These are phyloP conservation scores for Metschnikowia chrysomelidarum DNA, from an alignment of 805 yeast genomes.

Conservation along the genomic window DNA sequence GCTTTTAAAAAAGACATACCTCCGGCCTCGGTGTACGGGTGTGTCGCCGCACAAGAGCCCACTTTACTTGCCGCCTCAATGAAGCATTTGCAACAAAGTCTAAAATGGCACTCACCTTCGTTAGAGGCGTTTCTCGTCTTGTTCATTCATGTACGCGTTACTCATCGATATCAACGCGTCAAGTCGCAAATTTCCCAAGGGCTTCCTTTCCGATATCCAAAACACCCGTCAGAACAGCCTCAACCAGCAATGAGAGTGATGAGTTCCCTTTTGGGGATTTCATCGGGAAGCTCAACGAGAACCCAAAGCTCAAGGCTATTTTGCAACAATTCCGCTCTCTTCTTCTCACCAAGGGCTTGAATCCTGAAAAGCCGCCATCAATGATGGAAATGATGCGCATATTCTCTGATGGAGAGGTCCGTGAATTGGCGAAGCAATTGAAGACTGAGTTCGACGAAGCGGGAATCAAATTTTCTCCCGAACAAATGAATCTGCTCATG, in stretches of 20 bases:
- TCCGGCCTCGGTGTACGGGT: too few relatives aligned
- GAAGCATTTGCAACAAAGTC: too few relatives aligned
- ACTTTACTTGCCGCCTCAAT: too few relatives aligned
- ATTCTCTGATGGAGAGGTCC: conserved; percentile 36
- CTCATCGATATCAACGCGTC: too few relatives aligned
- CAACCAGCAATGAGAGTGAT: conserved; percentile 8
- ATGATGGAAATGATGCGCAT: conserved; percentile 37
- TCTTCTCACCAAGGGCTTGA: conserved; percentile 32
- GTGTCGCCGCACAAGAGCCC: too few relatives aligned
- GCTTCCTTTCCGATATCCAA: too few relatives aligned
- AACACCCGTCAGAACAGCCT: too few relatives aligned
- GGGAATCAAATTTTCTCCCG: conserved; percentile 30
- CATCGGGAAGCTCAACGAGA: conserved; percentile 17
- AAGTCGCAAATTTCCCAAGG: too few relatives aligned
- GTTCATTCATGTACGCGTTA: too few relatives aligned
- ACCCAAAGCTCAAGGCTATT: conserved; percentile 32
- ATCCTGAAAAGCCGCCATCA: conserved; percentile 32
- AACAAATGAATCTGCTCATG: conserved; percentile 33
- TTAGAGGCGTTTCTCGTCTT: too few relatives aligned
- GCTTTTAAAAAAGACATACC: too few relatives aligned
- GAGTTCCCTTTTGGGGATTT: conserved; percentile 20
- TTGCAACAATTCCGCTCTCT: conserved; percentile 31
- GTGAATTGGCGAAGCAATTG: conserved; percentile 27
- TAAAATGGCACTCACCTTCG: too few relatives aligned
- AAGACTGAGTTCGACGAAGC: conserved; percentile 32